Base-by-base conservation (phyloP, 1,284 basidiomycete genomes). In the Xerocomus amazonicus region DNA sequence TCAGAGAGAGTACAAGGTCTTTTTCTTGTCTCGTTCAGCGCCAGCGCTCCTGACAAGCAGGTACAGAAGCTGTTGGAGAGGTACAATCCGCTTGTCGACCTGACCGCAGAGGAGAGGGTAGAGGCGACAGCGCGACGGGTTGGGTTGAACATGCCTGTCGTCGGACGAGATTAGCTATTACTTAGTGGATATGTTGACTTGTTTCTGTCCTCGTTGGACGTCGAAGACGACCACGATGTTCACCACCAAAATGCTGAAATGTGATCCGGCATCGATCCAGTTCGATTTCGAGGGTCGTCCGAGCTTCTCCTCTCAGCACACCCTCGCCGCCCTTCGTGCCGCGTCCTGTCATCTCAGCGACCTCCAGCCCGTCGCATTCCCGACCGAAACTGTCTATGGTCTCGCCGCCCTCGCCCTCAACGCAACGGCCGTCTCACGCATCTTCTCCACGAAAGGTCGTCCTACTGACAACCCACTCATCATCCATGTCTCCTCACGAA, bases 331-430 rank as follows among this genome's bases (percentile, higher is more conserved):
- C 8, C 67, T 87, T 49, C 60, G 72, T 48, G 57, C 59, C 23
- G 84, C 84, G 4, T 66, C 78, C 7, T 68, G 71, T 48, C 72
- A 77, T 54, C 74, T 87, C 28, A 59, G 71, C 41, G 65, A 70
- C 33, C 57, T 66, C 27, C 69, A 76, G 52, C 73, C 76, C 13
- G 91, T 99, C 36, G 94, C 88, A 0, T 93, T 99, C 62, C 96
- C 97, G 0, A 98, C 97, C 28, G 97, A 99, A 71, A 99, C 97
- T 0, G 97, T 99, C 19, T 99, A 99, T 67, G 97, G 97, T 1
- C 82, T 99, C 4, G 97, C 92, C 19, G 97, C 92, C 0, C 76
- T 87, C 34, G 94, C 95, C 0, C 73, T 95, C 35, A 73, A 84
- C 51, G 60, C 80, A 0, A 61, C 70, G 16, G 93, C 94, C 8